A percentile compares a stretch with the other conserved stretches of the same genome.
These are phyloP conservation scores for Aspergillus hancockii DNA, from an alignment of 495 filamentous ascomycete genomes.

Conservation along the genomic window DNA sequence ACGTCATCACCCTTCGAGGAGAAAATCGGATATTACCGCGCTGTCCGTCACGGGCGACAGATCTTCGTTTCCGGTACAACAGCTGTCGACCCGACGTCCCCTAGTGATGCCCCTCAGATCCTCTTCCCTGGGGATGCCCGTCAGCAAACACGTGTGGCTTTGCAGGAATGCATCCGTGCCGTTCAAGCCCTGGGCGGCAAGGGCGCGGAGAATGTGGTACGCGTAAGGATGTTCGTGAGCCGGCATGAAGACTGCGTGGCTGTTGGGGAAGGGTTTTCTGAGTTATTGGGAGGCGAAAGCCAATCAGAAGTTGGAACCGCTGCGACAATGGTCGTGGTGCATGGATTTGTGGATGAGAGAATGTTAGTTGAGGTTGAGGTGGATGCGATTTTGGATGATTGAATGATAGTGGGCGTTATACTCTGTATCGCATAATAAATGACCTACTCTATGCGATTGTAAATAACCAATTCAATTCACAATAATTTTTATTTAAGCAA, in stretches of 20 bases:
- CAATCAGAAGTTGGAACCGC: slow-evolving; percentile 34
- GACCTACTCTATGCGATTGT: neutral
- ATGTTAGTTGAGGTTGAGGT: slow-evolving; percentile 51
- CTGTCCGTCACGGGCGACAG: slow-evolving; percentile 41
- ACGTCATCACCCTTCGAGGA: slow-evolving; percentile 47
- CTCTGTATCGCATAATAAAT: too few relatives aligned
- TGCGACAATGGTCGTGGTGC: slow-evolving; percentile 46
- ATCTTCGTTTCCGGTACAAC: slow-evolving; percentile 53
- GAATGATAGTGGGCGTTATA: neutral
- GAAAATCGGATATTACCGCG: slow-evolving; percentile 48
- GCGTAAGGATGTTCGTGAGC: slow-evolving; percentile 44
- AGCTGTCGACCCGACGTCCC: slow-evolving; percentile 37
- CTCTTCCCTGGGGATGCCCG: slow-evolving; percentile 41
- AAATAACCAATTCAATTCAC: neutral
- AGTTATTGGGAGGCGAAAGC: slow-evolving; percentile 33
- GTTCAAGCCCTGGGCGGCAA: slow-evolving; percentile 42
- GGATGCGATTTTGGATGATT: slow-evolving; percentile 39
- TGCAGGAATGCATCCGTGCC: slow-evolving; percentile 42
- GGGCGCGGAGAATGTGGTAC: slow-evolving; percentile 38
- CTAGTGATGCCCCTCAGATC: slow-evolving; percentile 34
- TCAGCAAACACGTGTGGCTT: slow-evolving; percentile 38
- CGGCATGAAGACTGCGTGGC: slow-evolving; percentile 35
- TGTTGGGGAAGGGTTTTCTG: slow-evolving; percentile 36
- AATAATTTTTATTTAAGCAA: too few relatives aligned
- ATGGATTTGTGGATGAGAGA: slow-evolving; percentile 44